Conservation (phyloP, 768 basidiomycete genomes). For the Xerocomellus chrysenteron region DNA sequence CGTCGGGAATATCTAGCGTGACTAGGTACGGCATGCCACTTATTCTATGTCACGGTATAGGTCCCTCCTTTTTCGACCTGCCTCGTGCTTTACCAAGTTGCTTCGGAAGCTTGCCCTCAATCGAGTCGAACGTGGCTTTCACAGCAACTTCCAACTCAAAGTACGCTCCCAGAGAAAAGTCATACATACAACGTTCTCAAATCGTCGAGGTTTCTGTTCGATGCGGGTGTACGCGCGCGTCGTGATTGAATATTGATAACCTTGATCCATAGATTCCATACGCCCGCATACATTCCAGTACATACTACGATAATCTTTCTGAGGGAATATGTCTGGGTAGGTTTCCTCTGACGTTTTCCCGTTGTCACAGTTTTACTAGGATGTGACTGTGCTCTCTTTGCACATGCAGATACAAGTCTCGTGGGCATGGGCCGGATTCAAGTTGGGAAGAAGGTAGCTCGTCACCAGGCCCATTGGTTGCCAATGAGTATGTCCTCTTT, state of each 20-base stretch:
- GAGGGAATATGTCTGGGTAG: not conserved
- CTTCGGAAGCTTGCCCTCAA: constrained; percentile 6
- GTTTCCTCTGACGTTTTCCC: not conserved
- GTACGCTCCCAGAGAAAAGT: constrained; percentile 2
- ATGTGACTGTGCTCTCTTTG: not conserved
- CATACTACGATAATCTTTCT: too few species aligned
- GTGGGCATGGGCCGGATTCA: not conserved
- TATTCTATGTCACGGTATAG: too few species aligned
- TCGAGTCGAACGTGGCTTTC: not conserved
- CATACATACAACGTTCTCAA: not conserved
- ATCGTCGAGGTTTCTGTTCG: constrained; percentile 4
- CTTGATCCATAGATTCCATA: not conserved
- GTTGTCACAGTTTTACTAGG: not conserved
- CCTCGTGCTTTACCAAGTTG: not conserved
- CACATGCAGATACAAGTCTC: too few species aligned
- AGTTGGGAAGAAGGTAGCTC: not conserved
- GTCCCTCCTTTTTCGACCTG: not conserved
- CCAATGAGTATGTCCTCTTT: not conserved
- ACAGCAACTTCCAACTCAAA: not conserved
- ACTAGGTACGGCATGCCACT: too few species aligned
- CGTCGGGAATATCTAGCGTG: too few species aligned
- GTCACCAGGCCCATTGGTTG: not conserved
- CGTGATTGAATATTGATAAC: not conserved
- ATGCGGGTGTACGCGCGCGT: not conserved
- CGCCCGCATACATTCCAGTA: not conserved